phyloP scores from a whole-genome alignment of 108 stramenopile genomes.

The Cyclostephanos tholiformis region DNA sequence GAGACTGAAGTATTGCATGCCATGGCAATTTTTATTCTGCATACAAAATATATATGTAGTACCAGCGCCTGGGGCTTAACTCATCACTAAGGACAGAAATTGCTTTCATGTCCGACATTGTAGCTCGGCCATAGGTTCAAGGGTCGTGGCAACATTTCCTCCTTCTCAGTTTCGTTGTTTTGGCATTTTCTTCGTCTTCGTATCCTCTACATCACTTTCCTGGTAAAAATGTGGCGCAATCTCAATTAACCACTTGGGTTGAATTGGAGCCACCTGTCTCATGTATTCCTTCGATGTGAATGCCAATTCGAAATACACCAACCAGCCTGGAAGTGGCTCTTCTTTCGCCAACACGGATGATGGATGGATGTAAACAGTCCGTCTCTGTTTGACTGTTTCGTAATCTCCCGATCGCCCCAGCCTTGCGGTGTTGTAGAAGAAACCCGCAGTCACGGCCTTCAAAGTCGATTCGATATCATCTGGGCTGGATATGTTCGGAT shows the following conservation, averaged over 20 bases:
- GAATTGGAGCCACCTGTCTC: constrained; percentile 94
- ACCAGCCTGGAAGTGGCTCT: constrained; percentile 91
- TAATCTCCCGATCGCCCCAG: constrained; percentile 91
- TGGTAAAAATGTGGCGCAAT: constrained; percentile 99
- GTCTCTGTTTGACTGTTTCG: constrained; percentile 94
- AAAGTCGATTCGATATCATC: constrained; percentile 81
- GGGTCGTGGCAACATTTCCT: background rate
- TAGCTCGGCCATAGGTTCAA: no score
- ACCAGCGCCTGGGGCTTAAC: no score
- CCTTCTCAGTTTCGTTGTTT: constrained; percentile 31
- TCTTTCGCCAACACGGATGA: constrained; percentile 92
- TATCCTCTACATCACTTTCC: constrained; percentile 88
- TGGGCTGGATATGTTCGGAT: constrained; percentile 65
- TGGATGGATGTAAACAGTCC: constrained; percentile 97
- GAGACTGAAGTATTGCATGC: no score
- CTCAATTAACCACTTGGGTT: constrained; percentile 95
- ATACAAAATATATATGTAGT: no score
- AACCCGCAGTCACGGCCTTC: constrained; percentile 96
- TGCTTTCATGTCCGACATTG: no score
- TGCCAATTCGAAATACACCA: constrained; percentile 95
- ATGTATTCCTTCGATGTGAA: constrained; percentile 99
- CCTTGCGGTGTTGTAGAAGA: constrained; percentile 97
- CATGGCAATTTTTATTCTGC: no score
- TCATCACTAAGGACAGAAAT: no score
- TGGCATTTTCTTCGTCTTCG: constrained; percentile 89